phyloP scores from a whole-genome alignment of 441 rosid species.

The Mallotus japonicus region DNA sequence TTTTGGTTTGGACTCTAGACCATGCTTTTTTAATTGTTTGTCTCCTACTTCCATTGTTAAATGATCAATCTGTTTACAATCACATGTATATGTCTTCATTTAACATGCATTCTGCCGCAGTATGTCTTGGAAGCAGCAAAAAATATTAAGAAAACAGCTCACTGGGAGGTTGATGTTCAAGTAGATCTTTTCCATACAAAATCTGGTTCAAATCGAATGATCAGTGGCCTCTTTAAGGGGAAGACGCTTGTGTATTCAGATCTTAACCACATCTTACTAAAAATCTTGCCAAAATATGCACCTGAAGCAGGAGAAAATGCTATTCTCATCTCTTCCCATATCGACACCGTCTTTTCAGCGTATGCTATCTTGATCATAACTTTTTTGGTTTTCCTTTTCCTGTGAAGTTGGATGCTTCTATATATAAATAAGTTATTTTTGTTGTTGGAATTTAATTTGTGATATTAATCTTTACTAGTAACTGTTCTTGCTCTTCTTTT shows the following conservation, averaged over 20 bases:
- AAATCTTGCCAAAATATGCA: slow-evolving; percentile 78
- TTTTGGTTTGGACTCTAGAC: background rate
- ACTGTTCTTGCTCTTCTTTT: slow-evolving; percentile 13
- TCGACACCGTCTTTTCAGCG: slow-evolving; percentile 90
- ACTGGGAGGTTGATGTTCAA: slow-evolving; percentile 88
- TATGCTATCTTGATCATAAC: slow-evolving; percentile 35
- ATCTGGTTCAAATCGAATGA: slow-evolving; percentile 62
- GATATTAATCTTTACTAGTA: background rate
- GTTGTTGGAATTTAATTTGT: background rate
- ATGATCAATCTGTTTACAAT: slow-evolving; percentile 12
- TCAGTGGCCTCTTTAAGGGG: slow-evolving; percentile 68
- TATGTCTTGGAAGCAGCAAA: slow-evolving; percentile 74
- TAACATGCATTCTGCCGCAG: slow-evolving; percentile 40
- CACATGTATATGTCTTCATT: slow-evolving; percentile 21
- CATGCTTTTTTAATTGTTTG: background rate
- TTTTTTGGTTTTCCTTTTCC: background rate
- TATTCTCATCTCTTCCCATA: slow-evolving; percentile 87
- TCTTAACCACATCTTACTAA: slow-evolving; percentile 63
- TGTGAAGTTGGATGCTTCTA: slow-evolving; percentile 3
- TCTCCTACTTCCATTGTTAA: background rate
- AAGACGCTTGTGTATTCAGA: slow-evolving; percentile 83
- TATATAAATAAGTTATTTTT: background rate
- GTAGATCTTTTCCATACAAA: slow-evolving; percentile 69
- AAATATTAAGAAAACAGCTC: slow-evolving; percentile 61
- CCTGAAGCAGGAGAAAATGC: slow-evolving; percentile 74